A percentile compares a stretch with the other conserved stretches of the same genome.
Evolutionary conservation across 306 rosid genomes (phyloP).

Genomic region (Trifolium fragiferum): DNA sequence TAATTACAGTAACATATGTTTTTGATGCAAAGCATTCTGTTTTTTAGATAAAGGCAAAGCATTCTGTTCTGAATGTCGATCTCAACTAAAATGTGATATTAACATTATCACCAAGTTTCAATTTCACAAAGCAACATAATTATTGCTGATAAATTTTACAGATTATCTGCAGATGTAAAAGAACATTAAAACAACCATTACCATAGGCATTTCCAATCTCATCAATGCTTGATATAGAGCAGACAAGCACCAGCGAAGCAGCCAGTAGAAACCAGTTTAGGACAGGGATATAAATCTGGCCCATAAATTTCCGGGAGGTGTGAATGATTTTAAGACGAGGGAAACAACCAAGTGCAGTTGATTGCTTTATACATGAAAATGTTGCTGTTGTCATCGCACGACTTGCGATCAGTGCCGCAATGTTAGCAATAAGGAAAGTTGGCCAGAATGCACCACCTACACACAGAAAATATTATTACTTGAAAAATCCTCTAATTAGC

Average conservation of each 20-base stretch:
- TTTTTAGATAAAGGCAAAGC: conserved; percentile 4
- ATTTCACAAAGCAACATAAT: conserved; percentile 26
- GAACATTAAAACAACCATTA: conserved; percentile 44
- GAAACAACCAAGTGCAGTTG: conserved; percentile 98
- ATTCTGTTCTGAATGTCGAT: conserved; percentile 23
- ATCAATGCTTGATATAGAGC: conserved; percentile 78
- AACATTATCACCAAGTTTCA: conserved; percentile 28
- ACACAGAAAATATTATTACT: conserved; percentile 42
- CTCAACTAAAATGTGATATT: conserved; percentile 1
- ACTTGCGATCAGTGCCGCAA: conserved; percentile 95
- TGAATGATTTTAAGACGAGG: conserved; percentile 96
- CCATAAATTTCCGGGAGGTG: conserved; percentile 96
- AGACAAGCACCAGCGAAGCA: conserved; percentile 74
- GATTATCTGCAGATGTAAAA: conserved; percentile 9
- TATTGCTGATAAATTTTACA: conserved; percentile 28
- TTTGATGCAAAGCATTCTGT: conserved; percentile 30
- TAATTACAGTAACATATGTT: conserved; percentile 16
- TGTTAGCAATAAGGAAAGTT: conserved; percentile 70
- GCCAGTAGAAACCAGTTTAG: conserved; percentile 94
- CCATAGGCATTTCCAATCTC: conserved; percentile 99
- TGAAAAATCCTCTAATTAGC: conserved; percentile 35
- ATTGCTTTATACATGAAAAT: conserved; percentile 95
- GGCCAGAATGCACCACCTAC: conserved; percentile 89
- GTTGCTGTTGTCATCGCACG: conserved; percentile 99
- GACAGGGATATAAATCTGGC: conserved; percentile 96